Conservation (phyloP, 352 stramenopile genomes). For the Pythium phragmitis region DNA sequence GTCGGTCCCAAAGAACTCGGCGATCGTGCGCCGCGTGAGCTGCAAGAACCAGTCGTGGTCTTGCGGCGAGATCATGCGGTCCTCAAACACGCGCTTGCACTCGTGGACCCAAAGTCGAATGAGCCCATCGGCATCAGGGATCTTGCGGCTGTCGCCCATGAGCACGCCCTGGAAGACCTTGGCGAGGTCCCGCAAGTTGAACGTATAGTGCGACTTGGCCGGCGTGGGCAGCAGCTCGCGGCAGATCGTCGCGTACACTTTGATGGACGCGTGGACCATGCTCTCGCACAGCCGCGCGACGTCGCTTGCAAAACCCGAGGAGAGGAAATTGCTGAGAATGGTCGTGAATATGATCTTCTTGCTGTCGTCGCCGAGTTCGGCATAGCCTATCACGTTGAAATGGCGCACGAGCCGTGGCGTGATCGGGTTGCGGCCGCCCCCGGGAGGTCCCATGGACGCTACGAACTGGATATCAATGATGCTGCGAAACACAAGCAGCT, state of each 20-base stretch:
- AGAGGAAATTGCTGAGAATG: constrained; percentile 89
- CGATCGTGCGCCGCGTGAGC: constrained; percentile 64
- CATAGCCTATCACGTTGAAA: constrained; percentile 93
- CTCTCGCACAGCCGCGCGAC: constrained; percentile 57
- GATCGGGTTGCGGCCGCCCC: constrained; percentile 91
- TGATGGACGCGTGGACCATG: constrained; percentile 85
- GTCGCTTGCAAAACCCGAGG: constrained; percentile 37
- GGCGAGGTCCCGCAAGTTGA: constrained; percentile 93
- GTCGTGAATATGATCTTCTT: constrained; percentile 92
- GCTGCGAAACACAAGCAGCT: constrained; percentile 88
- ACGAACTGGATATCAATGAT: constrained; percentile 91
- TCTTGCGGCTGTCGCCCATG: constrained; percentile 78
- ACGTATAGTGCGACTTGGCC: constrained; percentile 95
- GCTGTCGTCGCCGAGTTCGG: constrained; percentile 86
- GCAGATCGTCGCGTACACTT: constrained; percentile 91
- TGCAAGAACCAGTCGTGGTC: constrained; percentile 91
- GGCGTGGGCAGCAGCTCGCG: constrained; percentile 90
- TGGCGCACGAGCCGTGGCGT: constrained; percentile 89
- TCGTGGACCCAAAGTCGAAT: constrained; percentile 93
- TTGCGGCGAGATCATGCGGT: constrained; percentile 90
- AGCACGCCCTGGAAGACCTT: constrained; percentile 93
- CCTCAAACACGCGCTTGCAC: constrained; percentile 93
- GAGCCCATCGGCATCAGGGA: constrained; percentile 59
- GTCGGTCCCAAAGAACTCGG: constrained; percentile 76
- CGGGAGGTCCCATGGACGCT: constrained; percentile 90